These are phyloP conservation scores for Lentinula detonsa DNA, from an alignment of 768 basidiomycete genomes.

Conservation along the genomic window DNA sequence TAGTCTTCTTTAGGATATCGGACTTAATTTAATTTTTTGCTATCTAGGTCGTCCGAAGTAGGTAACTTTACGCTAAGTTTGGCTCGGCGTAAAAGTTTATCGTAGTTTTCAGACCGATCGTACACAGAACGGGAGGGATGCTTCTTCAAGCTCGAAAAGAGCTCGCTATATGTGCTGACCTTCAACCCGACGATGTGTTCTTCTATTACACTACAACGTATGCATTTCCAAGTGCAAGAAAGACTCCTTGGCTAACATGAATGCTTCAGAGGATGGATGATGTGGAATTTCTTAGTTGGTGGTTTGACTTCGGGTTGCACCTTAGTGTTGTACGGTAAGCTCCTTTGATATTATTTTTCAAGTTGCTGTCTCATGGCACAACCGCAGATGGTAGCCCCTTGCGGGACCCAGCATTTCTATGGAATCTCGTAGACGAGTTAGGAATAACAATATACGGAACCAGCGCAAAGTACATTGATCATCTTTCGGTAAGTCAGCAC, in stretches of 20 bases:
- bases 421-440: conserved; percentile 61
- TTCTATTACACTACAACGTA: conserved; percentile 83
- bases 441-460: conserved; percentile 78
- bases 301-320: conserved; percentile 63
- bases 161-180: conserved; percentile 60
- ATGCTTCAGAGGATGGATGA: conserved; percentile 73
- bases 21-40: background rate
- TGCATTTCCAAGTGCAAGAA: conserved; percentile 18
- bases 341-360: background rate
- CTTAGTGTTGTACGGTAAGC: conserved; percentile 51
- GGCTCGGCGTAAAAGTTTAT: conserved; percentile 6
- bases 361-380: background rate
- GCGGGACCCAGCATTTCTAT: conserved; percentile 57
- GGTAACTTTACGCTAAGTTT: conserved; percentile 14
- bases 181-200: conserved; percentile 63
- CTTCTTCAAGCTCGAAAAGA: conserved; percentile 69
- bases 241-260: background rate
- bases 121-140: conserved; percentile 77
- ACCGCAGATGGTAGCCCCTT: conserved; percentile 66
- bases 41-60: conserved; percentile 47
- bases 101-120: conserved; percentile 51
- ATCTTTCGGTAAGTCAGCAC: conserved; percentile 50
- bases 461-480: conserved; percentile 79
- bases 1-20: background rate
- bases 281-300: conserved; percentile 81